Conservation (phyloP, 495 filamentous ascomycete genomes). For the Bacidia rubella region DNA sequence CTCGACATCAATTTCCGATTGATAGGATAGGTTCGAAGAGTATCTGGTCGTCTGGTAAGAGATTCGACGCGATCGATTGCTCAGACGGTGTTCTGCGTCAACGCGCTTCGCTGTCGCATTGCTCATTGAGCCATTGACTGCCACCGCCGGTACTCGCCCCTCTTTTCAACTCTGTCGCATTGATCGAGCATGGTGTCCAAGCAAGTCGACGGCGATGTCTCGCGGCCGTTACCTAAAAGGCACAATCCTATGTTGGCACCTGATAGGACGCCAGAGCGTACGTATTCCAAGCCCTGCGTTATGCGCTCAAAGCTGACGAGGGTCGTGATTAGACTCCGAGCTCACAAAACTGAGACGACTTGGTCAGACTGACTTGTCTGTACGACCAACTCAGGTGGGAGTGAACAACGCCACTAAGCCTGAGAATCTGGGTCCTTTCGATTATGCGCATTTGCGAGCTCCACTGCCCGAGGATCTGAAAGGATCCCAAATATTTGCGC, state of each 20-base stretch:
- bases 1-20: no score
- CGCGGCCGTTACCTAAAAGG: conserved; percentile 51
- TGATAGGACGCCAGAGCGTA: conserved; percentile 53
- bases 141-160: background rate
- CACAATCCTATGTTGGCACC: conserved; percentile 67
- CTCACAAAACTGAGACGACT: conserved; percentile 75
- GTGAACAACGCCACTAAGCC: conserved; percentile 51
- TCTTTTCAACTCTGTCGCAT: background rate
- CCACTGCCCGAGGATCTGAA: conserved; percentile 77
- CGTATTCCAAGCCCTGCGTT: conserved; percentile 19
- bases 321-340: conserved; percentile 25
- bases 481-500: conserved; percentile 79
- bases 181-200: background rate
- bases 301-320: conserved; percentile 16
- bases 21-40: no score
- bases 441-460: conserved; percentile 89
- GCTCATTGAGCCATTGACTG: background rate
- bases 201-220: conserved; percentile 38
- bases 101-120: conserved; percentile 2
- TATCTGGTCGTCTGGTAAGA: no score
- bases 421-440: conserved; percentile 68
- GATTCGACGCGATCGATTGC: no score
- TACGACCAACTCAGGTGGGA: conserved; percentile 56
- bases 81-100: no score
- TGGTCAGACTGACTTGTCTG: conserved; percentile 78